phyloP scores from a whole-genome alignment of 2,329 filamentous ascomycete genomes.

The Fusarium verticillioides region DNA sequence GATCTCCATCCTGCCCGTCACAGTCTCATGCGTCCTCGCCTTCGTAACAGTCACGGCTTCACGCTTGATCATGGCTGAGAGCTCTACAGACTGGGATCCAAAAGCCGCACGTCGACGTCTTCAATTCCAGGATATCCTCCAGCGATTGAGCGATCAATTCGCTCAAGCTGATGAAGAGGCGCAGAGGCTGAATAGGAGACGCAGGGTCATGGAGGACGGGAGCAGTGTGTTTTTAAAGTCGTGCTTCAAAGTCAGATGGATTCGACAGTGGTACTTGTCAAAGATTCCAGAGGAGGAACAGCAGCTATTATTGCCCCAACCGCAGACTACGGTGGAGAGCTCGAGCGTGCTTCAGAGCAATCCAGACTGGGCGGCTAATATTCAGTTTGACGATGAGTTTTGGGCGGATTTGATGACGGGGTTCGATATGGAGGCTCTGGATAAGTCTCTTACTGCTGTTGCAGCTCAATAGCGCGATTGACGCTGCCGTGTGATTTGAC shows the following conservation, averaged over 20 bases:
- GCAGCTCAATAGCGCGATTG: neutral
- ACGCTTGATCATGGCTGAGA: constrained; percentile 51
- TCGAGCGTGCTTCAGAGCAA: constrained; percentile 2
- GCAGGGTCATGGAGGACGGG: constrained; percentile 46
- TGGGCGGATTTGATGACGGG: constrained; percentile 45
- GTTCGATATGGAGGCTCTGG: constrained; percentile 28
- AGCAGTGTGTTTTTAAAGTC: constrained; percentile 47
- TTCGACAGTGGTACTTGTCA: constrained; percentile 53
- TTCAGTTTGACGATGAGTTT: constrained; percentile 45
- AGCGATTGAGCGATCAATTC: constrained; percentile 46
- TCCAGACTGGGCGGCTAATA: constrained; percentile 38
- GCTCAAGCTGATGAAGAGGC: constrained; percentile 47
- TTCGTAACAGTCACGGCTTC: constrained; percentile 51
- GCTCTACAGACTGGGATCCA: constrained; percentile 51
- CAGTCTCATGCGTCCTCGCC: constrained; percentile 44
- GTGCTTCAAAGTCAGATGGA: constrained; percentile 53
- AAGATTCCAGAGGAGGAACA: constrained; percentile 37
- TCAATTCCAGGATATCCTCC: constrained; percentile 46
- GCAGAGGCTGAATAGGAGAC: constrained; percentile 34
- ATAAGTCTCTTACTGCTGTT: constrained; percentile 1
- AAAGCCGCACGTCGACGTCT: constrained; percentile 47
- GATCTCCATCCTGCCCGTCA: constrained; percentile 48
- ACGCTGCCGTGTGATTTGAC: neutral
- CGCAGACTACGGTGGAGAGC: constrained; percentile 2
- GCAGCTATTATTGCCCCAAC: neutral